A percentile compares a stretch with the other conserved stretches of the same genome.
These are phyloP conservation scores for Pleurotus platypus DNA, from an alignment of 768 basidiomycete genomes.

Conservation along the genomic window DNA sequence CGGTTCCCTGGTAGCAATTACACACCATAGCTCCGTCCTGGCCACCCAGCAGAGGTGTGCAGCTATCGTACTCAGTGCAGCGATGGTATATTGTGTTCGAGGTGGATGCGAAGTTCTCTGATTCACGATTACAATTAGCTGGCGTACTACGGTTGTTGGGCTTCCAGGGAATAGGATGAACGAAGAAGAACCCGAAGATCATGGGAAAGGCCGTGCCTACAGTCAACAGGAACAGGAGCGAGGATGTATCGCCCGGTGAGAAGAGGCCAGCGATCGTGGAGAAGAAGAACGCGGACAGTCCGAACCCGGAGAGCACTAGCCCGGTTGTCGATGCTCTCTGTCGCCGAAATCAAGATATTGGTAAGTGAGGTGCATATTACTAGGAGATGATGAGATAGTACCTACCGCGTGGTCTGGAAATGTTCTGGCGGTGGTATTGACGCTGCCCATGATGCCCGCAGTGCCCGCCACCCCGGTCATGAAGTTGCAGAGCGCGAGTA, in stretches of 20 bases:
- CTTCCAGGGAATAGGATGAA: conserved; percentile 65
- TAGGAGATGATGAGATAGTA: neutral
- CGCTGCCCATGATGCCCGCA: conserved; percentile 61
- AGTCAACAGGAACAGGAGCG: conserved; percentile 71
- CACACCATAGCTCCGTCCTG: neutral
- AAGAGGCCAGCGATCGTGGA: conserved; percentile 67
- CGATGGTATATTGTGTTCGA: neutral
- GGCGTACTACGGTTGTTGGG: conserved; percentile 20
- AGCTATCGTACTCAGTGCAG: conserved; percentile 7
- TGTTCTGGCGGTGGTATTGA: conserved; percentile 82
- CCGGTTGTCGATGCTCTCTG: conserved; percentile 75
- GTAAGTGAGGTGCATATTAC: neutral
- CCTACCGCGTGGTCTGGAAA: conserved; percentile 66
- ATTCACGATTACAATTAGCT: conserved; percentile 9
- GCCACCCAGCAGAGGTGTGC: conserved; percentile 3
- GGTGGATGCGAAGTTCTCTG: conserved; percentile 16
- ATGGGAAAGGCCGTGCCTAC: conserved; percentile 79
- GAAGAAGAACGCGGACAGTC: conserved; percentile 92
- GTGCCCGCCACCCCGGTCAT: conserved; percentile 79
- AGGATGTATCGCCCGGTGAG: conserved; percentile 76
- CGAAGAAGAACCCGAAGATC: conserved; percentile 70
- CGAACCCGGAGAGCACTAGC: conserved; percentile 82
- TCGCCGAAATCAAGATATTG: conserved; percentile 19
- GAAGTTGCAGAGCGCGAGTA: conserved; percentile 62
- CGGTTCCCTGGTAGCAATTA: neutral